Evolutionary conservation across 1,139 yeast species (phyloP).

Genomic region (Suhomyces bribrorum): DNA sequence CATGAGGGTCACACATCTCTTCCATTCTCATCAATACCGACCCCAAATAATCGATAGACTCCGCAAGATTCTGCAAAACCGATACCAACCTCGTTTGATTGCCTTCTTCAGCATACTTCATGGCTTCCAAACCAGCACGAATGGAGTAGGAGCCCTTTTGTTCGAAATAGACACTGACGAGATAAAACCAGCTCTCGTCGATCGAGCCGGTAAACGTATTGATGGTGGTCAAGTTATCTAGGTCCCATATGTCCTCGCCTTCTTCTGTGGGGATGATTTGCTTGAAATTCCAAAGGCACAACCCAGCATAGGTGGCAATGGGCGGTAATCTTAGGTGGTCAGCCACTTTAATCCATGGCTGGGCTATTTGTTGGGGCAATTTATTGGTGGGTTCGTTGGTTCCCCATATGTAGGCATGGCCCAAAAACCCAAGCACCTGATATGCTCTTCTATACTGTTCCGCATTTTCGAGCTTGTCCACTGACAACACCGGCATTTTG

Average conservation of each 20-base stretch:
- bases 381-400: slow-evolving; percentile 64
- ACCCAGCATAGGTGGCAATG: slow-evolving; percentile 81
- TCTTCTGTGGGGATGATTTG: slow-evolving; percentile 53
- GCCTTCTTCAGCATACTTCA: slow-evolving; percentile 38
- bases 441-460: slow-evolving; percentile 76
- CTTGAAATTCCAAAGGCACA: slow-evolving; percentile 86
- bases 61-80: slow-evolving; percentile 66
- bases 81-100: slow-evolving; percentile 40
- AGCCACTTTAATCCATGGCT: slow-evolving; percentile 64
- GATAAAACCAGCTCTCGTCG: slow-evolving; percentile 93
- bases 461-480: slow-evolving; percentile 39
- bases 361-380: slow-evolving; percentile 67
- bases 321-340: slow-evolving; percentile 76
- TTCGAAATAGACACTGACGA: slow-evolving; percentile 86
- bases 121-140: slow-evolving; percentile 60
- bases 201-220: slow-evolving; percentile 87
- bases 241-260: slow-evolving; percentile 41
- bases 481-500: slow-evolving; percentile 53
- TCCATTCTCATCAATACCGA: slow-evolving; percentile 78
- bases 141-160: slow-evolving; percentile 72
- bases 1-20: slow-evolving; percentile 94
- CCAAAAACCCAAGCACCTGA: slow-evolving; percentile 71
- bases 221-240: slow-evolving; percentile 74
- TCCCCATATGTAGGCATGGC: slow-evolving; percentile 92
- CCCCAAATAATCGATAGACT: slow-evolving; percentile 74